A percentile compares a stretch with the other conserved stretches of the same genome.
phyloP scores from a whole-genome alignment of 208 protist species.

The Trypanosomatidae sp. region DNA sequence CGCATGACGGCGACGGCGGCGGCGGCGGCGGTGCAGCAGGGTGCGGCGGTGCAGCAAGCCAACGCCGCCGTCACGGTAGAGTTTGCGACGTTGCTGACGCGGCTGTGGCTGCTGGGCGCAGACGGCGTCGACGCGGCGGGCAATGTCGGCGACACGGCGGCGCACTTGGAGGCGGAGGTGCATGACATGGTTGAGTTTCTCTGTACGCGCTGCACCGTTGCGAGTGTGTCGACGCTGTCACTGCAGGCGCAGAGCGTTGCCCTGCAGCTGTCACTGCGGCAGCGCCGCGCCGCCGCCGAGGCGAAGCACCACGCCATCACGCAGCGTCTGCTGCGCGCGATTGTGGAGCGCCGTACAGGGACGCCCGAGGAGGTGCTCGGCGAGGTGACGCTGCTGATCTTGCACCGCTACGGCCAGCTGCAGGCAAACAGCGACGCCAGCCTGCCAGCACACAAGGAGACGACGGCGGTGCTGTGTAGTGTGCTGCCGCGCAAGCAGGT shows the following conservation, averaged over 20 bases:
- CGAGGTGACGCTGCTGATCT: slow-evolving; percentile 46
- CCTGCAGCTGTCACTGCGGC: slow-evolving; percentile 12
- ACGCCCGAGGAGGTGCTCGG: slow-evolving; percentile 53
- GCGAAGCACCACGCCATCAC: slow-evolving; percentile 61
- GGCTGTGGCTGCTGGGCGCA: slow-evolving; percentile 37
- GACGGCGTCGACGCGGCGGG: slow-evolving; percentile 29
- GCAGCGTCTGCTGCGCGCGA: slow-evolving; percentile 28
- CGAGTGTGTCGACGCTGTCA: slow-evolving; percentile 39
- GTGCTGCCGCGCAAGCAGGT: slow-evolving; percentile 59
- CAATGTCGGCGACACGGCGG: slow-evolving; percentile 38
- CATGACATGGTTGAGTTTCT: slow-evolving; percentile 52
- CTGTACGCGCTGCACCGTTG: slow-evolving; percentile 21
- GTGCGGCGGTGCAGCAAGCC: slow-evolving; percentile 1
- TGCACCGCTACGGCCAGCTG: slow-evolving; percentile 46
- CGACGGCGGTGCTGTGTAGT: slow-evolving; percentile 41
- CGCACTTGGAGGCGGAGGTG: slow-evolving; percentile 42
- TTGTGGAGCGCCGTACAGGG: slow-evolving; percentile 14
- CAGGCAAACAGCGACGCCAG: slow-evolving; percentile 3
- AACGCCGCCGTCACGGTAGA: slow-evolving; percentile 31
- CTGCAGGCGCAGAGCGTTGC: slow-evolving; percentile 38
- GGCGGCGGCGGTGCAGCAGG: slow-evolving; percentile 3
- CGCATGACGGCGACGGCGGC: slow-evolving; percentile 10
- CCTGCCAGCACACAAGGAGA: slow-evolving; percentile 28
- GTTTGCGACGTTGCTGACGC: slow-evolving; percentile 46
- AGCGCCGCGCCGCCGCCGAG: slow-evolving; percentile 20